phyloP scores from a whole-genome alignment of 352 stramenopile species.

The Stramenopiles sp. region DNA sequence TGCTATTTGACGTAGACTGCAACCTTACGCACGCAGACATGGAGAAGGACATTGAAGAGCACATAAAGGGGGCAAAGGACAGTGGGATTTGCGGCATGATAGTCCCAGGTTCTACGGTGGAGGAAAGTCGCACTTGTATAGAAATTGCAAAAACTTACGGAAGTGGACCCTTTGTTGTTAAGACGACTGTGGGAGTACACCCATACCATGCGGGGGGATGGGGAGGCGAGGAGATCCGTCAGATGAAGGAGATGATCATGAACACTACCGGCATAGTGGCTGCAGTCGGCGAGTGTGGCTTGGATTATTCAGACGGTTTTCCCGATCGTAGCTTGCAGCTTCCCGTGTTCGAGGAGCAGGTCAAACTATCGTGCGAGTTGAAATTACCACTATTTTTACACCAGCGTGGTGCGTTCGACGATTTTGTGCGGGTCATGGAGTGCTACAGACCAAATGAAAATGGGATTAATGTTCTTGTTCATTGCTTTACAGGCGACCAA shows the following conservation, averaged over 20 bases:
- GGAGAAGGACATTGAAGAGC: no score
- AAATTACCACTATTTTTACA: constrained; percentile 55
- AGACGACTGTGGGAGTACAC: constrained; percentile 47
- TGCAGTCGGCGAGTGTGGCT: constrained; percentile 45
- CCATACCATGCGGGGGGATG: constrained; percentile 41
- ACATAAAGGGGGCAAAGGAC: no score
- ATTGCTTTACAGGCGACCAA: constrained; percentile 64
- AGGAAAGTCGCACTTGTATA: constrained; percentile 38
- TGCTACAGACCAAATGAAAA: constrained; percentile 31
- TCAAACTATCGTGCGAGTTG: constrained; percentile 38
- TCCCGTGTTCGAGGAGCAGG: constrained; percentile 40
- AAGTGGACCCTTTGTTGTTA: constrained; percentile 35
- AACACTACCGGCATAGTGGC: constrained; percentile 22
- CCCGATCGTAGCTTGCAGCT: constrained; percentile 31
- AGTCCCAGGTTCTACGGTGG: constrained; percentile 42
- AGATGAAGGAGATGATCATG: constrained; percentile 26
- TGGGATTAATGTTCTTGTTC: constrained; percentile 40
- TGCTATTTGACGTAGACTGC: constrained; percentile 56
- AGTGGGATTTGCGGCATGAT: constrained; percentile 43
- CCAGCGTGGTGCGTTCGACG: constrained; percentile 22
- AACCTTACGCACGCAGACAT: constrained; percentile 51
- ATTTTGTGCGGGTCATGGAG: constrained; percentile 14
- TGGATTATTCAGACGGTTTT: constrained; percentile 48
- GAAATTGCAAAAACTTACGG: constrained; percentile 33
- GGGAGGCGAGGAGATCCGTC: constrained; percentile 24